Evolutionary conservation across 73 alveolate species (phyloP), one percentile per base, ranked within the genome.

Genomic region (Tetrahymena thermophila): DNA sequence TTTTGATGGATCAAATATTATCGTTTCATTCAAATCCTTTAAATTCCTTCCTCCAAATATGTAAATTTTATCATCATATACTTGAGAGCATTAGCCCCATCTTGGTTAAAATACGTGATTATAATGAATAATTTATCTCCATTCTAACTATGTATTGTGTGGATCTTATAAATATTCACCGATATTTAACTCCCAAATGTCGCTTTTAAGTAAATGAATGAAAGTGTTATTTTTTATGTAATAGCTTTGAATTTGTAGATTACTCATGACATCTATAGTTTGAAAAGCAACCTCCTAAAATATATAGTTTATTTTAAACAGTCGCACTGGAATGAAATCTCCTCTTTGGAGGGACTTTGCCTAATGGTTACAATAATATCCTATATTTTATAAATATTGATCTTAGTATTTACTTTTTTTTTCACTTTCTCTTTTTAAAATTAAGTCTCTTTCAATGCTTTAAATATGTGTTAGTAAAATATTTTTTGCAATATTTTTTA

Each of bases 11-110:
- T 96, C 94, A 44, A 43, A 97, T 56, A 37, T 94, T 94, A 94
- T 97, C 84, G 95, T 96, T 93, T 96, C 98, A 58, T 96, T 98
- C 96, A 98, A 96, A 95, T 94, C 99, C 96, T 96, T 95, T 84
- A 97, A 98, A 96, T 97, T 98, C 97, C 98, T 97, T 50, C 99
- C 99, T 85, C 99, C 99, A 93, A 98, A 96, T 56, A 98, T 94
- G 94, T 97, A 97, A 21, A 98, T 97, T 95, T 98, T 96, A 44
- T 98, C 99, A 43, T 98, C 96, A 94, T 96, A 95, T 56, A 96
- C 96, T 85, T 97, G 94, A 50, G 99, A 98, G 13, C 99, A 96
- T 84, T 98, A 99, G 38, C 99, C 99, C 96, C 98, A 97, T 42
- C 99, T 97, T 25, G 98, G 98, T 34, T 97, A 96, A 56, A 98